Conservation (phyloP, 257 asterid genomes). For the Thymus quinquecostatus region DNA sequence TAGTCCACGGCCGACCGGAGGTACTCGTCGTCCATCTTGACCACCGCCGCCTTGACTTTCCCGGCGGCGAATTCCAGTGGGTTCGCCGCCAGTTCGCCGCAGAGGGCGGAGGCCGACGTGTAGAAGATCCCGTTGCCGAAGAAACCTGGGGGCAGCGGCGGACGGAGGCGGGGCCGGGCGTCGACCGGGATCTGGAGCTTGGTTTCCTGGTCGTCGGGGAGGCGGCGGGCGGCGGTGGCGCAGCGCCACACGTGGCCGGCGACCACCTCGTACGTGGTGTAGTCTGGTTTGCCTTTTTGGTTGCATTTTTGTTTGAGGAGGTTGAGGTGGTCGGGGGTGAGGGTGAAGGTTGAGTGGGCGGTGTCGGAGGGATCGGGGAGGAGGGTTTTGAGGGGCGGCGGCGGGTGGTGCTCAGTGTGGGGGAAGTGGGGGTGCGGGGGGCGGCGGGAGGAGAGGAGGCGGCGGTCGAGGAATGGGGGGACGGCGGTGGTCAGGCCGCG, state of each 20-base stretch:
- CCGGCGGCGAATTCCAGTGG: constrained; percentile 45
- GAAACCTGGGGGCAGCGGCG: constrained; percentile 7
- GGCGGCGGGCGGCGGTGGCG: constrained; percentile 57
- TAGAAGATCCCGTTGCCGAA: constrained; percentile 21
- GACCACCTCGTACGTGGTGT: constrained; percentile 67
- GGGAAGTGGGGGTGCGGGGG: constrained; percentile 67
- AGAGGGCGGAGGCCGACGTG: constrained; percentile 34
- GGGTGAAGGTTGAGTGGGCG: constrained; percentile 46
- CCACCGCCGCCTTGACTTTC: constrained; percentile 54
- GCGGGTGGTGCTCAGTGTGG: constrained; percentile 73
- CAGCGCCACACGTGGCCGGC: constrained; percentile 83
- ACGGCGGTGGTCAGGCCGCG: constrained; percentile 52
- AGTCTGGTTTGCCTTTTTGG: constrained; percentile 19
- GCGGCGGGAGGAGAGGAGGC: constrained; percentile 60
- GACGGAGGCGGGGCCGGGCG: constrained; percentile 1
- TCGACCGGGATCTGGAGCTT: constrained; percentile 10
- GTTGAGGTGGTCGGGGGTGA: constrained; percentile 53
- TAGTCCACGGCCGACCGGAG: constrained; percentile 63
- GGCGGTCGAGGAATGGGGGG: constrained; percentile 62
- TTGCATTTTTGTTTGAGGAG: constrained; percentile 59
- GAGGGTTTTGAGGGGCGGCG: constrained; percentile 50
- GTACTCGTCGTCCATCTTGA: constrained; percentile 53
- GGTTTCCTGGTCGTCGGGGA: constrained; percentile 53
- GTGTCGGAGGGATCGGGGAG: neutral
- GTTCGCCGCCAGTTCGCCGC: constrained; percentile 52